Conservation (phyloP, 306 rosid species). For the Inga oerstediana region DNA sequence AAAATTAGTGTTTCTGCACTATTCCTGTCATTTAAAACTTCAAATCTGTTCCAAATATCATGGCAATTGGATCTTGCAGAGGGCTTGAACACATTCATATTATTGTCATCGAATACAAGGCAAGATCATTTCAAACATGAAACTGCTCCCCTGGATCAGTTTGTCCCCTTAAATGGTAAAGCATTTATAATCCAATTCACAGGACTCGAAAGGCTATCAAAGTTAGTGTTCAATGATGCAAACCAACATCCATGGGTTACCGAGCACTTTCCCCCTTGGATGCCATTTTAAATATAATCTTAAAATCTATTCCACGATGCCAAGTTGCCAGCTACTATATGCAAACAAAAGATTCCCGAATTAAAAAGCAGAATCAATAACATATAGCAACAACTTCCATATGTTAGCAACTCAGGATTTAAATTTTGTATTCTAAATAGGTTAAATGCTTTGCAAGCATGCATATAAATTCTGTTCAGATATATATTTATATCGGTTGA, state of each 20-base stretch:
- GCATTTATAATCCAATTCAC: slow-evolving; percentile 3
- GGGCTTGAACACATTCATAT: not conserved
- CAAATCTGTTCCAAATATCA: not conserved
- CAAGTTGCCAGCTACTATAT: not conserved
- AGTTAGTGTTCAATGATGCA: not conserved
- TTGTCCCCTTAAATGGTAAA: not conserved
- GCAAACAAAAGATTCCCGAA: not conserved
- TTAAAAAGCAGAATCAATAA: not conserved
- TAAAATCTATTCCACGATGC: not conserved
- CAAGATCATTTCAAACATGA: slow-evolving; percentile 4
- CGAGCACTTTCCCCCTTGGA: not conserved
- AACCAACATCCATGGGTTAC: not conserved
- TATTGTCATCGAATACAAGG: slow-evolving; percentile 8
- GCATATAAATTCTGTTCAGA: not conserved
- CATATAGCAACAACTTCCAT: not conserved
- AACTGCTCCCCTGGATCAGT: not conserved
- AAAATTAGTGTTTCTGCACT: not conserved
- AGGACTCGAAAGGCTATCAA: slow-evolving; percentile 2
- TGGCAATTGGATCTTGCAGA: not conserved
- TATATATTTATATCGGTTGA: not conserved
- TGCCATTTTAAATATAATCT: not conserved
- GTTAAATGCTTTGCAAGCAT: not conserved
- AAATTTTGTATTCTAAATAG: not conserved
- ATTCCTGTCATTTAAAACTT: not conserved
- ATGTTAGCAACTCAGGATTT: not conserved